phyloP scores from a whole-genome alignment of 352 stramenopile genomes.

The Plasmopara viticola region DNA sequence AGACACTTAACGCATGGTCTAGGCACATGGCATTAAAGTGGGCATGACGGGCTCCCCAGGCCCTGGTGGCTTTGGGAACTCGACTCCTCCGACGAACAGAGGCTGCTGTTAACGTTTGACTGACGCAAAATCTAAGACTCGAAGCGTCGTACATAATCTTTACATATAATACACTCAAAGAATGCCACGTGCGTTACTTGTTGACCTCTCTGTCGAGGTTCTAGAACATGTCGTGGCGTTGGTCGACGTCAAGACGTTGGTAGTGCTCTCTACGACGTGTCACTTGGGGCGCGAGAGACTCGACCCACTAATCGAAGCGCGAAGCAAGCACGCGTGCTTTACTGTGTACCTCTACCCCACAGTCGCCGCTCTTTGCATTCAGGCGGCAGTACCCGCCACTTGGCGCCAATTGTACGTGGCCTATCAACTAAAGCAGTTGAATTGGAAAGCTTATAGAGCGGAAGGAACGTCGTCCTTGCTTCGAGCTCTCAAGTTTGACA shows the following conservation, averaged over 20 bases:
- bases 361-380: slow-evolving; percentile 58
- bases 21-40: slow-evolving; percentile 87
- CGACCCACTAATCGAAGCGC: slow-evolving; percentile 15
- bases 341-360: slow-evolving; percentile 48
- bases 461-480: too few species aligned
- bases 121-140: slow-evolving; percentile 8
- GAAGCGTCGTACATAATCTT: slow-evolving; percentile 2
- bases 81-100: slow-evolving; percentile 57
- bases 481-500: too few species aligned
- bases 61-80: slow-evolving; percentile 72
- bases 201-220: too few species aligned
- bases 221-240: too few species aligned
- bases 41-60: slow-evolving; percentile 79
- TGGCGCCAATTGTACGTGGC: slow-evolving; percentile 55
- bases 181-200: too few species aligned
- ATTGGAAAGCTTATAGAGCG: slow-evolving; percentile 23
- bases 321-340: slow-evolving; percentile 68
- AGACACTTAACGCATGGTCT: slow-evolving; percentile 3
- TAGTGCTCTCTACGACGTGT: too few species aligned
- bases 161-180: not conserved
- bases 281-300: too few species aligned
- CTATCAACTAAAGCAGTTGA: slow-evolving; percentile 33
- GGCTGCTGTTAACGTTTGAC: slow-evolving; percentile 66
- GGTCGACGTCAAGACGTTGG: too few species aligned
- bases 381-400: slow-evolving; percentile 44